These are phyloP conservation scores for Aureobasidium sp. DNA, from an alignment of 2,329 filamentous ascomycete species.

Conservation along the genomic window DNA sequence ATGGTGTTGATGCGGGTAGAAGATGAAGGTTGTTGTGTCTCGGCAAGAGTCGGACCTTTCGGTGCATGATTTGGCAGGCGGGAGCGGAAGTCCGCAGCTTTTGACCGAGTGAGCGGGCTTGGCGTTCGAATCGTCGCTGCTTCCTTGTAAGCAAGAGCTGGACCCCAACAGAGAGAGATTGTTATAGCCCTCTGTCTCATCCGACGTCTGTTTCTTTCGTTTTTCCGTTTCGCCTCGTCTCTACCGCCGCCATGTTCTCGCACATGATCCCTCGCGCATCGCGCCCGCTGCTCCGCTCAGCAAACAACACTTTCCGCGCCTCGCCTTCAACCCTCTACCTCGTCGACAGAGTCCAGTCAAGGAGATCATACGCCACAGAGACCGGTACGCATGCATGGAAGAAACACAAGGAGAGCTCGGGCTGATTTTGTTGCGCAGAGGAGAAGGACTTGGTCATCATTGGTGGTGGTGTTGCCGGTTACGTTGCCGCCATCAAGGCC, in stretches of 20 bases:
- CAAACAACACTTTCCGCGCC: conserved; percentile 18
- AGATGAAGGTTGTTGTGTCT: not conserved
- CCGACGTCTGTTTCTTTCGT: not conserved
- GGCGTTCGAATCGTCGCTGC: not conserved
- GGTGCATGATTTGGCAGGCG: not conserved
- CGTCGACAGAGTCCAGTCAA: conserved; percentile 42
- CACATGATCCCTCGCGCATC: conserved; percentile 15
- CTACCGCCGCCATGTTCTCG: conserved; percentile 14
- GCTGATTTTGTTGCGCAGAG: conserved; percentile 41
- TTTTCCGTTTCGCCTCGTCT: not conserved
- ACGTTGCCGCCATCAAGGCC: conserved; percentile 98
- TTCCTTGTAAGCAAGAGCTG: not conserved
- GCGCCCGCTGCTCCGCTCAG: conserved; percentile 16
- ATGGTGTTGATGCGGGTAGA: too few relatives aligned
- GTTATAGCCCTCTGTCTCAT: not conserved
- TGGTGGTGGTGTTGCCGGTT: conserved; percentile 94
- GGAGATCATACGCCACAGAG: conserved; percentile 49
- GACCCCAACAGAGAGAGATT: not conserved
- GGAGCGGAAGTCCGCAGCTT: not conserved
- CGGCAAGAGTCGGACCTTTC: not conserved
- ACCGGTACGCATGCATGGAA: conserved; percentile 30
- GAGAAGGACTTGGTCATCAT: conserved; percentile 98
- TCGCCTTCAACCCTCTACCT: conserved; percentile 35
- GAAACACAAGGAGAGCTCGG: conserved; percentile 14
- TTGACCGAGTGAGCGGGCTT: not conserved